Evolutionary conservation across 176 grass and related monocot species (phyloP), one percentile per base, ranked within the genome.

Genomic region (Zizania latifolia): DNA sequence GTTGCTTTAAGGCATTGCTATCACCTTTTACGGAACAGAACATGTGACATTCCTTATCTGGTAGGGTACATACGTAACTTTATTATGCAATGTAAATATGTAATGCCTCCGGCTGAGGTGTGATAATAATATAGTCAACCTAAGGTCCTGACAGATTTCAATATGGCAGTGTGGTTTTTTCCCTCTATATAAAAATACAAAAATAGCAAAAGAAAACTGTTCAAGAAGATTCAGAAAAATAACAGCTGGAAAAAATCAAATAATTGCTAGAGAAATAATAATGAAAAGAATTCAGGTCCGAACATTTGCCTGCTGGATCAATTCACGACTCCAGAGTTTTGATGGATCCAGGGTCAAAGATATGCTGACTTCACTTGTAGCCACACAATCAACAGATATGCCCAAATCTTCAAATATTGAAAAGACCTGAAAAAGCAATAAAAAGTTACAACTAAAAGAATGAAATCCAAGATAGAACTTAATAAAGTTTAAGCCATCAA

Each of bases 251-350:
- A 62, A 62, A 62, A 62, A 62, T 62, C 16, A 62, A 62, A 35
- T 62, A 35, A 21, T 35, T 15, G 6, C 19, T 8, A 61, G 29
- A 61, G 2, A 62, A 60, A 31, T 21, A 56, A 56, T 2, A 74
- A 74, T 36, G 28, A 53, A 39, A 32, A 32, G 8, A 19, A 34
- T 33, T 62, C 16, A 51, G 66, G 13, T 70, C 46, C 28, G 51
- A 75, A 70, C 58, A 62, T 80, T 80, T 70, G 48, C 88, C 84
- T 90, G 84, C 54, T 90, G 84, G 70, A 90, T 86, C 55, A 90
- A 60, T 81, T 90, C 88, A 83, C 88, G 53, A 65, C 80, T 90
- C 88, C 84, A 90, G 58, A 90, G 75, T 82, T 90, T 90, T 23
- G 88, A 90, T 28, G 84, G 80, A 70, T 90, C 87, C 62, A 90